phyloP scores from a whole-genome alignment of 2,329 filamentous ascomycete genomes.

The Alternaria sp. region DNA sequence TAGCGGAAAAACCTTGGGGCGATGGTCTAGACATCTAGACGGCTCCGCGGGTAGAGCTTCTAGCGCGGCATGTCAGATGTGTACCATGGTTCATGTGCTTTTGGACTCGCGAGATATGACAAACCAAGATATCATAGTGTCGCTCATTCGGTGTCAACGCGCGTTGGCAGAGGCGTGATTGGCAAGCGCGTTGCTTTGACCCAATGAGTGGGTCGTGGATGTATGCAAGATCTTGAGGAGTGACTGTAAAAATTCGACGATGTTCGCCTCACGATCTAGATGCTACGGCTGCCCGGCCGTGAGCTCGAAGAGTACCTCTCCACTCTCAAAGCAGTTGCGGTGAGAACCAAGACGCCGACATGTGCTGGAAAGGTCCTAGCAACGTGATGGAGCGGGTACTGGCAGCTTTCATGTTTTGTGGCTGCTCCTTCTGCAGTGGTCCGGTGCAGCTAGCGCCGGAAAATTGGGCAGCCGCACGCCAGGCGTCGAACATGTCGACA shows the following conservation, averaged over 20 bases:
- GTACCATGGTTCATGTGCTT: constrained; percentile 7
- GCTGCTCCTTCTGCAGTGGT: constrained; percentile 8
- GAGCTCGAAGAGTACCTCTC: neutral
- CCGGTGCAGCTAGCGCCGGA: constrained; percentile 11
- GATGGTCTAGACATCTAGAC: neutral
- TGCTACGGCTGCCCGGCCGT: constrained; percentile 2
- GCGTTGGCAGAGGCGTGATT: constrained; percentile 4
- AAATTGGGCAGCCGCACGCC: constrained; percentile 7
- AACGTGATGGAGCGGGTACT: constrained; percentile 6
- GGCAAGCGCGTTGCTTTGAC: neutral
- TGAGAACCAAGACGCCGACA: constrained; percentile 5
- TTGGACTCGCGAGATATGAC: constrained; percentile 3
- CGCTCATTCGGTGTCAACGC: constrained; percentile 1
- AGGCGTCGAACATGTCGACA: constrained; percentile 1
- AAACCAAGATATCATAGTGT: neutral
- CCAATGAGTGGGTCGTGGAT: constrained; percentile 8
- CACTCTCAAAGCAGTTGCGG: neutral
- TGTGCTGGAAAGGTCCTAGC: constrained; percentile 5
- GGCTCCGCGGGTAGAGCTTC: neutral
- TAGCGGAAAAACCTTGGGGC: neutral
- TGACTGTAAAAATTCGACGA: constrained; percentile 2
- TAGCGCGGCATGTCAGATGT: constrained; percentile 9
- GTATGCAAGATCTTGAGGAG: constrained; percentile 6
- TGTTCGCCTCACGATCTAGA: constrained; percentile 13
- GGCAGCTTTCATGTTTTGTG: constrained; percentile 9